A percentile compares a stretch with the other conserved stretches of the same genome.
phyloP scores from a whole-genome alignment of 345 rosid genomes.

The Cardamine occulta region DNA sequence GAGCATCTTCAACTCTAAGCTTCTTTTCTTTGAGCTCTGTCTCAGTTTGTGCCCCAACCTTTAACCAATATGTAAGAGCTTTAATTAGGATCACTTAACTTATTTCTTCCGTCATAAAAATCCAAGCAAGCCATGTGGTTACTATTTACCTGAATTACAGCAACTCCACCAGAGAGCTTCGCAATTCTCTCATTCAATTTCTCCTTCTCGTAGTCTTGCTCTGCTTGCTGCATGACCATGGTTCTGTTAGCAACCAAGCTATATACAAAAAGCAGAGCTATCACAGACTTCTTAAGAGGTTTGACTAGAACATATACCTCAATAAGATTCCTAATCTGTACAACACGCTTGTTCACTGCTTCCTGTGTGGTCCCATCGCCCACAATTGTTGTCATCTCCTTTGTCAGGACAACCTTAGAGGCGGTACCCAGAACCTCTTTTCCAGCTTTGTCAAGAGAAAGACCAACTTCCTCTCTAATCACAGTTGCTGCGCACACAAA shows the following conservation, averaged over 20 bases:
- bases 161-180: slow-evolving; percentile 85
- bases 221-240: slow-evolving; percentile 62
- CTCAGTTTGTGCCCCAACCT: slow-evolving; percentile 87
- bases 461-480: slow-evolving; percentile 92
- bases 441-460: slow-evolving; percentile 88
- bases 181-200: slow-evolving; percentile 97
- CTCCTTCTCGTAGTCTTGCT: slow-evolving; percentile 94
- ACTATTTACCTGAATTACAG: slow-evolving; percentile 66
- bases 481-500: slow-evolving; percentile 59
- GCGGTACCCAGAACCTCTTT: slow-evolving; percentile 91
- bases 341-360: slow-evolving; percentile 87
- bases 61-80: slow-evolving; percentile 12
- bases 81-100: not conserved
- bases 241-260: not conserved
- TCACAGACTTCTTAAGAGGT: not conserved
- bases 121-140: not conserved
- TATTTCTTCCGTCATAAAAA: slow-evolving; percentile 7
- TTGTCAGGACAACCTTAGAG: slow-evolving; percentile 91
- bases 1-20: slow-evolving; percentile 93
- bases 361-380: slow-evolving; percentile 99
- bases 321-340: slow-evolving; percentile 85
- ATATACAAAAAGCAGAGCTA: slow-evolving; percentile 8
- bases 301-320: slow-evolving; percentile 52
- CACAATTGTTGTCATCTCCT: slow-evolving; percentile 86
- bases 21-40: slow-evolving; percentile 97